Evolutionary conservation across 306 rosid species (phyloP).

Genomic region (Coriaria nepalensis): DNA sequence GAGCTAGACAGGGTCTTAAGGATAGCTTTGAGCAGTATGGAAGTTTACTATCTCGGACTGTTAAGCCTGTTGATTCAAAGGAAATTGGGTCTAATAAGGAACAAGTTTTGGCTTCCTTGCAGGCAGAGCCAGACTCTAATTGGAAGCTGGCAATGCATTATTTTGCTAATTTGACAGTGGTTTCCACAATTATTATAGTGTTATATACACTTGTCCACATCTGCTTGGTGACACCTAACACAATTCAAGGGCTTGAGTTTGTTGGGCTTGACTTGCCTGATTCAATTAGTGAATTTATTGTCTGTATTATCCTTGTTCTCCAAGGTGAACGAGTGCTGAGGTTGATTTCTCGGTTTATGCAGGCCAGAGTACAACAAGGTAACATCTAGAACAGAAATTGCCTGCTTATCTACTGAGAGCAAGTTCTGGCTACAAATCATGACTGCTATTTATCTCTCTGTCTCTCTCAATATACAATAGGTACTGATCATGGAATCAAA

Average conservation of each 20-base stretch:
- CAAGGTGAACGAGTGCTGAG: constrained; percentile 76
- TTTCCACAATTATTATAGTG: constrained; percentile 53
- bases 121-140: constrained; percentile 51
- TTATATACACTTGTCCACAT: constrained; percentile 73
- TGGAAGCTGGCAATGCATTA: constrained; percentile 65
- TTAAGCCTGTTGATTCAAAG: constrained; percentile 67
- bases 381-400: constrained; percentile 14
- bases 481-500: constrained; percentile 88
- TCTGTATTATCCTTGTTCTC: constrained; percentile 73
- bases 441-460: constrained; percentile 1
- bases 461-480: constrained; percentile 25
- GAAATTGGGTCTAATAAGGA: constrained; percentile 81
- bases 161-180: constrained; percentile 72
- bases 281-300: constrained; percentile 81
- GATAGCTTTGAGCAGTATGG: constrained; percentile 73
- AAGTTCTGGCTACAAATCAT: not conserved
- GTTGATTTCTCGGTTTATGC: constrained; percentile 76
- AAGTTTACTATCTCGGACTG: constrained; percentile 42
- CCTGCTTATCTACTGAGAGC: not conserved
- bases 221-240: constrained; percentile 60
- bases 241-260: constrained; percentile 86
- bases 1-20: constrained; percentile 87
- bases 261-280: constrained; percentile 96
- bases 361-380: constrained; percentile 83
- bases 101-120: constrained; percentile 69